phyloP scores from a whole-genome alignment of 2,329 filamentous ascomycete species.

The Alternaria angustiovoidea region DNA sequence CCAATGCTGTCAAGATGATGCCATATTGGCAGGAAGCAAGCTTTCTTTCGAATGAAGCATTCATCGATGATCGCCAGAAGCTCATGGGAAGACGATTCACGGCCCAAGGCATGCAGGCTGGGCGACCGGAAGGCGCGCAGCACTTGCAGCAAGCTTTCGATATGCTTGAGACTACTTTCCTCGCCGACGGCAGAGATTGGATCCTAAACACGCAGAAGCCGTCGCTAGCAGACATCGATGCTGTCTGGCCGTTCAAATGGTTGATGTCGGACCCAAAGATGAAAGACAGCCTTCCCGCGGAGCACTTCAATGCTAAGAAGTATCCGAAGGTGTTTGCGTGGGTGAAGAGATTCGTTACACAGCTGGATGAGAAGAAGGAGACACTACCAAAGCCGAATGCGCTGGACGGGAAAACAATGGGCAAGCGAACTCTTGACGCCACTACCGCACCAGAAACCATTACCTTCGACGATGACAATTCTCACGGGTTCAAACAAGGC shows the following conservation, averaged over 20 bases:
- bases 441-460: constrained; percentile 52
- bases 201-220: constrained; percentile 63
- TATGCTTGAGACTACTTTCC: constrained; percentile 67
- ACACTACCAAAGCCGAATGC: constrained; percentile 54
- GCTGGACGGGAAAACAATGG: constrained; percentile 27
- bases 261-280: constrained; percentile 52
- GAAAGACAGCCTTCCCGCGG: constrained; percentile 63
- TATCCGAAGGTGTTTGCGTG: constrained; percentile 71
- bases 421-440: constrained; percentile 59
- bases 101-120: constrained; percentile 49
- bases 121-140: constrained; percentile 64
- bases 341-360: constrained; percentile 67
- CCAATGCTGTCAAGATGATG: constrained; percentile 62
- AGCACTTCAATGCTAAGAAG: constrained; percentile 60
- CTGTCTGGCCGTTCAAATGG: constrained; percentile 74
- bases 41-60: constrained; percentile 65
- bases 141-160: constrained; percentile 64
- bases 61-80: constrained; percentile 65
- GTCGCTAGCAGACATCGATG: constrained; percentile 72
- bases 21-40: constrained; percentile 62
- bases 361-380: constrained; percentile 54
- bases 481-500: constrained; percentile 62
- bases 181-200: constrained; percentile 74
- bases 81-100: constrained; percentile 56
- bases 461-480: constrained; percentile 61